These are phyloP conservation scores for Przewalskia tangutica DNA, from an alignment of 257 asterid species.

Conservation along the genomic window DNA sequence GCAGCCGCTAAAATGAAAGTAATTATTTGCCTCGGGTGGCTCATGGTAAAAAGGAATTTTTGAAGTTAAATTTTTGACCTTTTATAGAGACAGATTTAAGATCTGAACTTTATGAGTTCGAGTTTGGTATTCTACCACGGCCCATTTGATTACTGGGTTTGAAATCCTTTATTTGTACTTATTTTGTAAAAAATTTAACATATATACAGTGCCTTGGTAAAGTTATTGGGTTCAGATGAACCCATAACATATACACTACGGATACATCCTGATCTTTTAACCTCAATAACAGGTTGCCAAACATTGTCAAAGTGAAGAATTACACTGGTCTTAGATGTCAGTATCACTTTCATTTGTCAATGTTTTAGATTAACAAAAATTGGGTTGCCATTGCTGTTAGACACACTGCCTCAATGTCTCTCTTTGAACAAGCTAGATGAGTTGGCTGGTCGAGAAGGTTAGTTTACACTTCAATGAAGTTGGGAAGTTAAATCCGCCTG, in stretches of 20 bases:
- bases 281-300: neutral
- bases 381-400: neutral
- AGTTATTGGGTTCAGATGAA: neutral
- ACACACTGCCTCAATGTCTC: too few relatives aligned
- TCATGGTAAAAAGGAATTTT: neutral
- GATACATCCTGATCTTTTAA: neutral
- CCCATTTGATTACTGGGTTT: neutral
- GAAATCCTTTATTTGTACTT: neutral
- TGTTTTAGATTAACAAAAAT: neutral
- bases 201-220: neutral
- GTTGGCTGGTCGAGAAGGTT: too few relatives aligned
- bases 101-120: neutral
- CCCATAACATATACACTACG: too few relatives aligned
- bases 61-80: neutral
- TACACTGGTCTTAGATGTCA: neutral
- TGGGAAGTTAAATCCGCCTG: too few relatives aligned
- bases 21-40: neutral
- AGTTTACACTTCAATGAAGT: too few relatives aligned
- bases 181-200: neutral
- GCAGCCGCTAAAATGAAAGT: slow-evolving; percentile 44
- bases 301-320: neutral
- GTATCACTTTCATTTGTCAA: neutral
- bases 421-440: too few relatives aligned
- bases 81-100: neutral
- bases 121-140: neutral